These are phyloP conservation scores for Sphagnum fallax DNA, from an alignment of 228 moss, liverwort and hornwort species.

Conservation along the genomic window DNA sequence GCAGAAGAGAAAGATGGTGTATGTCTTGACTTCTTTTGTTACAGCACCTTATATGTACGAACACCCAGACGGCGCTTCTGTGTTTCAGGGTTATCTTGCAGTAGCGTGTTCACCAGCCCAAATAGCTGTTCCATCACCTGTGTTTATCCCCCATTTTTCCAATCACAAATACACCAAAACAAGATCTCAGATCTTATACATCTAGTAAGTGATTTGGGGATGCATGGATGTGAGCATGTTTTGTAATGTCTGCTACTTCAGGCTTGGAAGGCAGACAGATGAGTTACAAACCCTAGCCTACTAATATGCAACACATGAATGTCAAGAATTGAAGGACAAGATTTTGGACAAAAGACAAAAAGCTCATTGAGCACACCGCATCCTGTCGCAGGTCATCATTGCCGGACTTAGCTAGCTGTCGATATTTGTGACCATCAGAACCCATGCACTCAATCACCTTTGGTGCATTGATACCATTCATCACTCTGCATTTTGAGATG, in stretches of 20 bases:
- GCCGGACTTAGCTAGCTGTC: slow-evolving; percentile 94
- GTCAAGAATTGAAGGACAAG: too few species aligned
- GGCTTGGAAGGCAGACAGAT: too few species aligned
- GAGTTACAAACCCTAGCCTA: too few species aligned
- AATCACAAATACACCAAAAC: not conserved
- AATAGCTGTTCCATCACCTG: slow-evolving; percentile 99
- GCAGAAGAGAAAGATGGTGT: not conserved
- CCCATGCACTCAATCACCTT: slow-evolving; percentile 94
- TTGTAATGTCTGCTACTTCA: too few species aligned
- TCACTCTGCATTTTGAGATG: slow-evolving; percentile 39
- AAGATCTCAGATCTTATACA: not conserved
- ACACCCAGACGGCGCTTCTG: slow-evolving; percentile 74
- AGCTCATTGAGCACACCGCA: slow-evolving; percentile 46
- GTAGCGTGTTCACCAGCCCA: slow-evolving; percentile 87
- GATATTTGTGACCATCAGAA: slow-evolving; percentile 82
- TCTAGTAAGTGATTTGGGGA: too few species aligned
- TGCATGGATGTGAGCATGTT: too few species aligned
- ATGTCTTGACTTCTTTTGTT: not conserved
- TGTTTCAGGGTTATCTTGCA: slow-evolving; percentile 89
- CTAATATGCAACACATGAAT: too few species aligned
- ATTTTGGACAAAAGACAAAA: not conserved
- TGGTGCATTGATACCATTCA: slow-evolving; percentile 98
- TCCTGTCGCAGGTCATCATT: slow-evolving; percentile 97
- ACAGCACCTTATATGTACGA: slow-evolving; percentile 80
- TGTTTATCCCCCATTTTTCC: slow-evolving; percentile 1